Conservation (phyloP, 805 yeast genomes). For the Kazachstania martiniae region DNA sequence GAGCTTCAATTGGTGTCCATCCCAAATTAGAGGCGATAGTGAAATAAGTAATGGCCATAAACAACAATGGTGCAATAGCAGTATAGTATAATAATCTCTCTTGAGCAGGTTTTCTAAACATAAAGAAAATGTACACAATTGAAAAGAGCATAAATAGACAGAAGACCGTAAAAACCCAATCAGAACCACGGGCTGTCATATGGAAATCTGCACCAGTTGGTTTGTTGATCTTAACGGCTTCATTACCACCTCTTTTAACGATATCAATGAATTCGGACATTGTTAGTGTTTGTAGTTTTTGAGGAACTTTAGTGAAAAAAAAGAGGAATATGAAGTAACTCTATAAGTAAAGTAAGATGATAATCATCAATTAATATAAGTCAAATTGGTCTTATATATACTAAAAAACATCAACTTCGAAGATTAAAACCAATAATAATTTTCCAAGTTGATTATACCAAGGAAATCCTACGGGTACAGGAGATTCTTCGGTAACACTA, state of each 20-base stretch:
- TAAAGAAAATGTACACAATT: constrained; percentile 14
- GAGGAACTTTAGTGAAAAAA: too few species aligned
- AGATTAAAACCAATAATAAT: too few species aligned
- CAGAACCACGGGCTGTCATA: constrained; percentile 48
- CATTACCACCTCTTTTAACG: constrained; percentile 22
- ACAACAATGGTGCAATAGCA: constrained; percentile 30
- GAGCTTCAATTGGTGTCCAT: constrained; percentile 31
- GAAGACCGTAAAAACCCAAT: constrained; percentile 60
- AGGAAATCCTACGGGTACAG: too few species aligned
- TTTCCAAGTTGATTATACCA: too few species aligned
- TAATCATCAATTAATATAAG: too few species aligned
- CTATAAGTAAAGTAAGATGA: too few species aligned
- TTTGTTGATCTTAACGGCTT: constrained; percentile 36
- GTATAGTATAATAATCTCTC: constrained; percentile 13
- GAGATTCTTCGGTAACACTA: too few species aligned
- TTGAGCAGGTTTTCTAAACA: constrained; percentile 15
- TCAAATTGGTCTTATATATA: too few species aligned
- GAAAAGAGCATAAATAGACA: constrained; percentile 21
- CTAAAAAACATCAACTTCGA: too few species aligned
- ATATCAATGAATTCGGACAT: constrained; percentile 6
- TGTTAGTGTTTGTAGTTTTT: too few species aligned
- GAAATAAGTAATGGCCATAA: constrained; percentile 32
- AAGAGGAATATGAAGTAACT: too few species aligned
- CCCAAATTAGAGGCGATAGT: constrained; percentile 39
- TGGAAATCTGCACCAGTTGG: constrained; percentile 37